Percentiles rank a stretch among this genome's conserved stretches.
Evolutionary conservation across 2,329 filamentous ascomycete genomes (phyloP).

Genomic region (Alternaria tenuissima): DNA sequence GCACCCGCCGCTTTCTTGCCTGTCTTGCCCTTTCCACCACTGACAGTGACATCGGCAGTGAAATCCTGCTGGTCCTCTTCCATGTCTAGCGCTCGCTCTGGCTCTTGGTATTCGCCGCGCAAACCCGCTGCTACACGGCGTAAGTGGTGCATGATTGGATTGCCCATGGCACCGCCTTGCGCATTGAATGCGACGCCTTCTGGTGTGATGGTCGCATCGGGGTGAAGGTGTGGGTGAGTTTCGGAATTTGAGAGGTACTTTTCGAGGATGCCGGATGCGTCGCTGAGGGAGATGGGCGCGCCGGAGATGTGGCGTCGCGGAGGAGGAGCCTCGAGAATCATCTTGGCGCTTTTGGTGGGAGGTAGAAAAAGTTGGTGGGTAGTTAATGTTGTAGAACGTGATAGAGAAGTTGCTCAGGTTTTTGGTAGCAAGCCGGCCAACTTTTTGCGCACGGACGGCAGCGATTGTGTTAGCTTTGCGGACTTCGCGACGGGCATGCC

Average conservation of each 20-base stretch:
- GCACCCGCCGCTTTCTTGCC: slow-evolving; percentile 16
- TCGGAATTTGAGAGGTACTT: slow-evolving; percentile 53
- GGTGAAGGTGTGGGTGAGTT: slow-evolving; percentile 57
- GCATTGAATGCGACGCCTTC: slow-evolving; percentile 54
- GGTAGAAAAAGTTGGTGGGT: not conserved
- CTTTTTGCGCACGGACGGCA: slow-evolving; percentile 45
- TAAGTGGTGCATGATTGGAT: slow-evolving; percentile 62
- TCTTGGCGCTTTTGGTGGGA: slow-evolving; percentile 19
- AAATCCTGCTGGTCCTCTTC: slow-evolving; percentile 36
- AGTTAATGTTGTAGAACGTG: not conserved
- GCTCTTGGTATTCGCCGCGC: slow-evolving; percentile 59
- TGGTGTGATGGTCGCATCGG: slow-evolving; percentile 56
- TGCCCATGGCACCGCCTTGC: slow-evolving; percentile 54
- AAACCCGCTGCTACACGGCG: slow-evolving; percentile 62
- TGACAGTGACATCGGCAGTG: not conserved
- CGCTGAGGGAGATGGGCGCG: slow-evolving; percentile 40
- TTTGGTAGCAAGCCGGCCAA: slow-evolving; percentile 14
- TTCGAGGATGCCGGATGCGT: slow-evolving; percentile 49
- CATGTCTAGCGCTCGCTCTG: slow-evolving; percentile 53
- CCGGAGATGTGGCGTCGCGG: slow-evolving; percentile 47
- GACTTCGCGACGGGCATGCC: slow-evolving; percentile 22
- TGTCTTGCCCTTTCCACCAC: slow-evolving; percentile 19
- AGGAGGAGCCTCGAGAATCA: slow-evolving; percentile 48
- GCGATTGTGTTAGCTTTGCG: slow-evolving; percentile 26
- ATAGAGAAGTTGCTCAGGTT: not conserved